Evolutionary conservation across 352 stramenopile genomes (phyloP).

Genomic region (Plasmopara muralis): DNA sequence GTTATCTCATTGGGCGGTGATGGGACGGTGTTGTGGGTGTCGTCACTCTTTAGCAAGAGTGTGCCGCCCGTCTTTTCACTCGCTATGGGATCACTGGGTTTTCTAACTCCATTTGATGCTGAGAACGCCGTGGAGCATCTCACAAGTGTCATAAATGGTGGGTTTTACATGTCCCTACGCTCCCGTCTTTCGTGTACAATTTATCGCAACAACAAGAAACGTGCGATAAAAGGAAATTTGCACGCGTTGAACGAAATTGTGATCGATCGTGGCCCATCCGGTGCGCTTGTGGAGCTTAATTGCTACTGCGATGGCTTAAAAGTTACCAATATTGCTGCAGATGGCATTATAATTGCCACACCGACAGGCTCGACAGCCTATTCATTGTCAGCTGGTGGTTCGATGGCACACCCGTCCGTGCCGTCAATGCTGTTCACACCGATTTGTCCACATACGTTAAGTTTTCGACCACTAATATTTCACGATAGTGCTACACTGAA

Average conservation of each 20-base stretch:
- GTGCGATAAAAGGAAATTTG: conserved; percentile 51
- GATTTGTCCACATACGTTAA: conserved; percentile 97
- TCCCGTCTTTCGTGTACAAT: conserved; percentile 72
- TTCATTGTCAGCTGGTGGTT: conserved; percentile 95
- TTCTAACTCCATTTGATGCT: conserved; percentile 92
- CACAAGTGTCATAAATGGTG: conserved; percentile 65
- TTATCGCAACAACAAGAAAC: conserved; percentile 48
- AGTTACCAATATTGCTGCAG: conserved; percentile 92
- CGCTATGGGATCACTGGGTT: conserved; percentile 93
- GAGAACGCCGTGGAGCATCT: conserved; percentile 62
- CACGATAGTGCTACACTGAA: conserved; percentile 87
- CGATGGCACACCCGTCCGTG: conserved; percentile 96
- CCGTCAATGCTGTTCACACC: conserved; percentile 97
- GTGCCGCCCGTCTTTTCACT: conserved; percentile 94
- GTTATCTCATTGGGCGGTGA: conserved; percentile 93
- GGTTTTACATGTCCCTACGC: conserved; percentile 79
- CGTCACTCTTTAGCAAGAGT: conserved; percentile 83
- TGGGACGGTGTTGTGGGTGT: conserved; percentile 88
- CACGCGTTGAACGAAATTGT: conserved; percentile 98
- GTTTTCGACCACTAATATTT: conserved; percentile 88
- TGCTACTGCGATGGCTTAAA: conserved; percentile 96
- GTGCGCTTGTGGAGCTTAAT: conserved; percentile 92
- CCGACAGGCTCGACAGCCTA: conserved; percentile 98
- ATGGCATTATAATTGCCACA: conserved; percentile 98
- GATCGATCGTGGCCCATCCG: conserved; percentile 90